phyloP scores from a whole-genome alignment of 306 rosid genomes.

The Prunus persica region DNA sequence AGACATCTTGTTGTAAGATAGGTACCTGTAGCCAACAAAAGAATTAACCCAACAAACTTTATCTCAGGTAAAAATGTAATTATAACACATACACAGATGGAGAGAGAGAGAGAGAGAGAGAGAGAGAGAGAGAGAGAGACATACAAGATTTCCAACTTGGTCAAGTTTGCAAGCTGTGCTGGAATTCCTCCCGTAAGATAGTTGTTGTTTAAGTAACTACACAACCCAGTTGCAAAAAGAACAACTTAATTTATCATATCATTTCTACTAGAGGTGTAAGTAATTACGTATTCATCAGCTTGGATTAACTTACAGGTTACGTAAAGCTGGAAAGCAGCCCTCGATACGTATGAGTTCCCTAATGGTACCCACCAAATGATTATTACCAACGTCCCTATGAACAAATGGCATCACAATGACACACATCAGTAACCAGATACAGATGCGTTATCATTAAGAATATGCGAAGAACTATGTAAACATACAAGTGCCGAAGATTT shows the following conservation, averaged over 20 bases:
- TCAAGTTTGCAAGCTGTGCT: slow-evolving; percentile 87
- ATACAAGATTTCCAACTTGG: slow-evolving; percentile 93
- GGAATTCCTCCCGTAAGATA: slow-evolving; percentile 97
- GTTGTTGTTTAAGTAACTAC: slow-evolving; percentile 84
- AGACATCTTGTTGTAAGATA: slow-evolving; percentile 90
- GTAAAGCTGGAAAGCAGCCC: slow-evolving; percentile 92
- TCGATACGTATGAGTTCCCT: slow-evolving; percentile 95
- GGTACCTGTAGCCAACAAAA: slow-evolving; percentile 58
- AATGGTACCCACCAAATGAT: slow-evolving; percentile 97
- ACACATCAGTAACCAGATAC: slow-evolving; percentile 12
- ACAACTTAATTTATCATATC: slow-evolving; percentile 5
- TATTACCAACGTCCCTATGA: slow-evolving; percentile 90
- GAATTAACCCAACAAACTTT: background rate
- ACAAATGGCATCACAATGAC: slow-evolving; percentile 20
- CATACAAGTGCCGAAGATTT: slow-evolving; percentile 85
- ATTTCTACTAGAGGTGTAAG: slow-evolving; percentile 2
- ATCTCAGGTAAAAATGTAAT: background rate
- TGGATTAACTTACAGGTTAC: slow-evolving; percentile 72
- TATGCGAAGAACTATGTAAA: background rate
- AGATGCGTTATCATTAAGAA: slow-evolving; percentile 10
- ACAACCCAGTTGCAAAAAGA: slow-evolving; percentile 19
- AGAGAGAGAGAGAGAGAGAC: slow-evolving; percentile 16
- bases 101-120: background rate
- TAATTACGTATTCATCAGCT: slow-evolving; percentile 1
- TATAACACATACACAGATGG: background rate